Evolutionary conservation across 345 rosid species (phyloP).

Genomic region (Melastoma malabathricum): DNA sequence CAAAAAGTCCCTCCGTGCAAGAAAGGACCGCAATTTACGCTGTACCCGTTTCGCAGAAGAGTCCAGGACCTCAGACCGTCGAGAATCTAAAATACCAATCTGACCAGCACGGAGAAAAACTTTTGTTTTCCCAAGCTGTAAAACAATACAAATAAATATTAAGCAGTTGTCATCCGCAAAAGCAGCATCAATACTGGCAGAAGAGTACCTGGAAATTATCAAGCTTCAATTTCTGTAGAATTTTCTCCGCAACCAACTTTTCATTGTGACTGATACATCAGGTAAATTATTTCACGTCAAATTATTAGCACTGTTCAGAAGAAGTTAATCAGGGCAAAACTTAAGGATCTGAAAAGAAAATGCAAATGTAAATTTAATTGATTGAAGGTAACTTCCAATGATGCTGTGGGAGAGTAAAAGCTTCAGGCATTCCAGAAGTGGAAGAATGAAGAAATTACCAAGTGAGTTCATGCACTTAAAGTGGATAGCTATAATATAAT

Average conservation of each 20-base stretch:
- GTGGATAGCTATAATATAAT: no score
- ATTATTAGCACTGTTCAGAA: no score
- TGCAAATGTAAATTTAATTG: no score
- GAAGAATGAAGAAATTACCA: no score
- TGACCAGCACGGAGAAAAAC: slow-evolving; percentile 97
- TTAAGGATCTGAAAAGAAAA: background rate
- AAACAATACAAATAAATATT: slow-evolving; percentile 10
- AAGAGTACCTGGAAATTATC: slow-evolving; percentile 76
- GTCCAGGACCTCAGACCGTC: slow-evolving; percentile 74
- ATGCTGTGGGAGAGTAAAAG: no score
- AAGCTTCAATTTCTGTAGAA: slow-evolving; percentile 56
- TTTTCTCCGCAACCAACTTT: slow-evolving; percentile 57
- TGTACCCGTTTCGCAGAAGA: slow-evolving; percentile 71
- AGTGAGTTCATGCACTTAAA: no score
- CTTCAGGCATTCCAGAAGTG: no score
- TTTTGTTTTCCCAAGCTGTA: slow-evolving; percentile 83
- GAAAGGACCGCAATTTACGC: slow-evolving; percentile 44
- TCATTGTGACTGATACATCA: slow-evolving; percentile 55
- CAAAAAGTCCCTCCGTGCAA: slow-evolving; percentile 40
- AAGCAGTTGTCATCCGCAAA: no score
- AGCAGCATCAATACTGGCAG: slow-evolving; percentile 4
- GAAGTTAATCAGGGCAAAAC: no score
- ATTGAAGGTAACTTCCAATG: no score
- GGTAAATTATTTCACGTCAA: background rate
- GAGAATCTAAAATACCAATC: slow-evolving; percentile 77